phyloP scores from a whole-genome alignment of 345 rosid species.

The Bretschneidera sinensis region DNA sequence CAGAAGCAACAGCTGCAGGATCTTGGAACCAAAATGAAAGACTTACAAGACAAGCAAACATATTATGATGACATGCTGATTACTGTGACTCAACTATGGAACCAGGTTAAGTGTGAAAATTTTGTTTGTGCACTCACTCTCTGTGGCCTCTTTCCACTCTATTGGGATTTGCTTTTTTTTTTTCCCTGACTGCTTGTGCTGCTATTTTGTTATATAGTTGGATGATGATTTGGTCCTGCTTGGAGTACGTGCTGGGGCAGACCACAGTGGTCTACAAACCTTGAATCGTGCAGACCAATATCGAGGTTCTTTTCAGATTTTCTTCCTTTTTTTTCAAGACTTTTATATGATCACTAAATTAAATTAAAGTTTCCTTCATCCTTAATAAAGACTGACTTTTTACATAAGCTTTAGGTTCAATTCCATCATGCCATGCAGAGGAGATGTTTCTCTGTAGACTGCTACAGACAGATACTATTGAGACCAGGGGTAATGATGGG shows the following conservation, averaged over 20 bases:
- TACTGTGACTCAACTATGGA: conserved; percentile 49
- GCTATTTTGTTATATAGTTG: conserved; percentile 46
- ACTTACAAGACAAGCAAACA: conserved; percentile 39
- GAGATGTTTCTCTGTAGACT: conserved; percentile 83
- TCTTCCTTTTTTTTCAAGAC: neutral
- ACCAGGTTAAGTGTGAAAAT: no score
- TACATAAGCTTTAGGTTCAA: conserved; percentile 42
- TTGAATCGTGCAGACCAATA: conserved; percentile 40
- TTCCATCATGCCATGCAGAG: conserved; percentile 69
- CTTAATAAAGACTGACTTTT: conserved; percentile 19
- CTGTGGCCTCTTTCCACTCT: no score
- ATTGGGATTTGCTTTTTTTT: no score
- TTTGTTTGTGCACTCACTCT: no score
- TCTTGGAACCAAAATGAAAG: conserved; percentile 42
- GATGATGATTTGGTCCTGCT: conserved; percentile 80
- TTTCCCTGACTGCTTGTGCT: no score
- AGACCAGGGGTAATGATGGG: conserved; percentile 32
- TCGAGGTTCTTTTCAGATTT: conserved; percentile 42
- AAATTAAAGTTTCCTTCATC: neutral
- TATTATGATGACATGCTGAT: conserved; percentile 46
- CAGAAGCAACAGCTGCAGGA: conserved; percentile 52
- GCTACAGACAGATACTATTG: conserved; percentile 52
- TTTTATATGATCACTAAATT: neutral
- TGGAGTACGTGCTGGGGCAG: conserved; percentile 68
- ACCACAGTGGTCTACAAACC: conserved; percentile 31